Percentiles rank a stretch among this genome's conserved stretches.
Conservation (phyloP, 495 filamentous ascomycete genomes). For the Aspergillus carlsbadensis region DNA sequence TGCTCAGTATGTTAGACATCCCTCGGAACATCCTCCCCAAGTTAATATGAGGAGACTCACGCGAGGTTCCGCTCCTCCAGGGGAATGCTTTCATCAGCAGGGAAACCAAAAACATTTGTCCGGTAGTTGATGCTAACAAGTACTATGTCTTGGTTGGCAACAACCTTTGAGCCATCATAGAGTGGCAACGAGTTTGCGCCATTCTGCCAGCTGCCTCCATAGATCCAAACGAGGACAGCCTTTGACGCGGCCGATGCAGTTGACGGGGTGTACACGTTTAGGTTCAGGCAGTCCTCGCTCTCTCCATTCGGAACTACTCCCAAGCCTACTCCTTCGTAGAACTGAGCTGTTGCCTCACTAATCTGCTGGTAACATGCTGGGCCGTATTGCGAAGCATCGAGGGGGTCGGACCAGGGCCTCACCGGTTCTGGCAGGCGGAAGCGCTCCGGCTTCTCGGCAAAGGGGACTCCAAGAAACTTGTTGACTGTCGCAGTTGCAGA, state of each 20-base stretch:
- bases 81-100: conserved; percentile 18
- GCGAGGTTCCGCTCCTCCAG: conserved; percentile 27
- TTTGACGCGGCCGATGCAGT: conserved; percentile 18
- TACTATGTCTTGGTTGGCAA: conserved; percentile 29
- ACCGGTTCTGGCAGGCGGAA: conserved; percentile 33
- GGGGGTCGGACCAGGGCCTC: conserved; percentile 14
- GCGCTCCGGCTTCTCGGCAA: conserved; percentile 32
- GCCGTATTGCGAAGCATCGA: conserved; percentile 28
- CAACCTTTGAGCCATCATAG: conserved; percentile 30
- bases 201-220: conserved; percentile 22
- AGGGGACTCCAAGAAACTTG: conserved; percentile 34
- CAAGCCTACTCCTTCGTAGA: not conserved
- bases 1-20: not conserved
- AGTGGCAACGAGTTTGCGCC: conserved; percentile 22
- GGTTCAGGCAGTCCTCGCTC: conserved; percentile 50
- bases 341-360: not conserved
- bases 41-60: not conserved
- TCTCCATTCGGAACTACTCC: conserved; percentile 1
- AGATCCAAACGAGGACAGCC: conserved; percentile 31
- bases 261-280: conserved; percentile 35
- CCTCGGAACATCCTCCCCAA: not conserved
- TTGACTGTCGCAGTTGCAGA: conserved; percentile 24
- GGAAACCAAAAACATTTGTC: conserved; percentile 41
- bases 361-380: conserved; percentile 43
- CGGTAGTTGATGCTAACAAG: conserved; percentile 30